A percentile compares a stretch with the other conserved stretches of the same genome.
Evolutionary conservation across 176 grass and related monocot species (phyloP).

Genomic region (Zea luxurians): DNA sequence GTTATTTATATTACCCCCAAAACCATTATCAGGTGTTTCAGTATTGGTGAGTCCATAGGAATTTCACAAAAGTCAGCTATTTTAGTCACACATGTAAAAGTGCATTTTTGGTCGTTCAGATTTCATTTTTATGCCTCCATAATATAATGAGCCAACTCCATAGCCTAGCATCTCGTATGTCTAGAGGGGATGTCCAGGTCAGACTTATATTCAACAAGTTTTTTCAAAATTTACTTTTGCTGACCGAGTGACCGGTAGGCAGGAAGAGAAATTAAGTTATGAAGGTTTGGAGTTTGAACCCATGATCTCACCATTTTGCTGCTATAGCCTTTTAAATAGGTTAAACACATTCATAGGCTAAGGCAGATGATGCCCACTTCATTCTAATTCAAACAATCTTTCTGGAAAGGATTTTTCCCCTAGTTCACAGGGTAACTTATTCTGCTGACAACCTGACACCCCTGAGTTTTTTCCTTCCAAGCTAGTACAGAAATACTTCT

Average conservation of each 20-base stretch:
- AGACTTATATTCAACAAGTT: not conserved
- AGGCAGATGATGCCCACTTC: not conserved
- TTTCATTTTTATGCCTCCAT: not conserved
- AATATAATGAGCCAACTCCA: not conserved
- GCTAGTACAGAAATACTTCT: not conserved
- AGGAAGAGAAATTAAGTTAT: not conserved
- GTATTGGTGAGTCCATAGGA: not conserved
- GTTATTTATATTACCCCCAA: not conserved
- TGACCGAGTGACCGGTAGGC: too few species aligned
- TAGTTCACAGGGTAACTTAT: not conserved
- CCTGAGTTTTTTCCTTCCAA: not conserved
- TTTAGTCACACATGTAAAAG: not conserved
- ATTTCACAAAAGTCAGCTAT: not conserved
- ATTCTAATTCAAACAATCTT: slow-evolving; percentile 1
- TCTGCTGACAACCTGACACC: not conserved
- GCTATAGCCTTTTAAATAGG: not conserved
- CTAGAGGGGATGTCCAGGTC: not conserved
- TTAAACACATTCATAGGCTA: not conserved
- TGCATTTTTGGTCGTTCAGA: not conserved
- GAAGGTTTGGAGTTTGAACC: not conserved
- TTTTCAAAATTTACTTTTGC: not conserved
- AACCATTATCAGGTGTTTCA: not conserved
- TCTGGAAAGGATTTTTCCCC: not conserved
- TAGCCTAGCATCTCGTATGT: not conserved
- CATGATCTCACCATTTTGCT: not conserved